Evolutionary conservation across 345 rosid species (phyloP).

Genomic region (Euphorbia peplus): DNA sequence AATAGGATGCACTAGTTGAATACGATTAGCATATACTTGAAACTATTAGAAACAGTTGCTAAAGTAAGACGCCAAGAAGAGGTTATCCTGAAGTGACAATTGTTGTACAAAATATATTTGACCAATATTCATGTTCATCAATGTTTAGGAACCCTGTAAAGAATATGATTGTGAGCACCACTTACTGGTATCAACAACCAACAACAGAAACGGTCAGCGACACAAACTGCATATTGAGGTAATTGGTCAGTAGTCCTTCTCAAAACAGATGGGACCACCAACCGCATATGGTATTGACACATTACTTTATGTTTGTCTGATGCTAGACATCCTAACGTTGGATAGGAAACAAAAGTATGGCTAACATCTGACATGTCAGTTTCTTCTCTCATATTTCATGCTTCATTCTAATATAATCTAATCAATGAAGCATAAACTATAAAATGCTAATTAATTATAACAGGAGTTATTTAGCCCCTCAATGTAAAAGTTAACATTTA

Average conservation of each 20-base stretch:
- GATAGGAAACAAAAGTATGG: not conserved
- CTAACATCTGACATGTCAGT: not conserved
- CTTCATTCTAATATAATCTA: too few relatives aligned
- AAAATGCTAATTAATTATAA: not conserved
- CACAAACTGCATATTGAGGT: not conserved
- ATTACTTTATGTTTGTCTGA: too few relatives aligned
- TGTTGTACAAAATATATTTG: not conserved
- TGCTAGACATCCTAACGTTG: not conserved
- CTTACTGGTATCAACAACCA: not conserved
- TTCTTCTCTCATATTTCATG: not conserved
- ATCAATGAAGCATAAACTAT: not conserved
- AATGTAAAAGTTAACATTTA: too few relatives aligned
- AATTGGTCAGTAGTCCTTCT: not conserved
- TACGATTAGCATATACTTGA: not conserved
- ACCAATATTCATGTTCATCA: not conserved
- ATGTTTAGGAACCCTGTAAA: not conserved
- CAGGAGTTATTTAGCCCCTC: too few relatives aligned
- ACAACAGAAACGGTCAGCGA: not conserved
- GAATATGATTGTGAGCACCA: not conserved
- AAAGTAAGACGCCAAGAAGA: not conserved
- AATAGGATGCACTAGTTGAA: not conserved
- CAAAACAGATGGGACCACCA: not conserved
- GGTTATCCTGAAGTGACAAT: not conserved
- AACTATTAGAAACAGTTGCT: not conserved
- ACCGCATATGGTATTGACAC: not conserved